Evolutionary conservation across 176 grass and related monocot genomes (phyloP), one percentile per base, ranked within the genome.

Genomic region (Puccinellia tenuiflora): DNA sequence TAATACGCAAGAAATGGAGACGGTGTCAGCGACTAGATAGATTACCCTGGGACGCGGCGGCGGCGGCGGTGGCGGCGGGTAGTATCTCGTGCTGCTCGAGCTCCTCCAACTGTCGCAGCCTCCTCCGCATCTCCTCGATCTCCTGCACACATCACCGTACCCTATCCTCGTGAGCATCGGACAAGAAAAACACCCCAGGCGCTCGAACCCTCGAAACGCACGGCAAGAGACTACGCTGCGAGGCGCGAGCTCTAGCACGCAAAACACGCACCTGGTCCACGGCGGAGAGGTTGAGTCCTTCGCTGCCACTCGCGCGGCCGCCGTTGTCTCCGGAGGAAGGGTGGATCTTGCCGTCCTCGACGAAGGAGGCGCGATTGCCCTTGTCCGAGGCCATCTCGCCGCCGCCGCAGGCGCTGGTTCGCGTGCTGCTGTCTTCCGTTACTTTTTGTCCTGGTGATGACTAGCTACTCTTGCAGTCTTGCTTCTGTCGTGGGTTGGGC

Each of bases 91-190:
- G 16, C 24, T 70, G 21, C n/a, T 70, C 38, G n/a, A 79, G 77
- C 43, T 86, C 63, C 85, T 81, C 56, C 68, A 86, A 24, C 78
- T 81, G 45, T 57, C 35, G 77, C 78, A 86, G 46, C 57, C 78
- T 79, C 57, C 33, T 86, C 78, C 56, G 68, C 68, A 81, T 86
- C 29, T 65, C 68, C 25, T 81, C 85, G 61, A 86, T 75, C 68
- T 86, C 68, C 78, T 86, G 78, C 85, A 55, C 4, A 73, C 40
- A 28, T 45, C 55, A 54, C 22, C 68, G 50, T 31, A 80, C 31
- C 77, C 85, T 81, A 64, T 64, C 77, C 33, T 20, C 45, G 39
- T 81, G 28, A 86, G 45, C 45, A 81, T 3, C 47, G 22, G 45
- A 53, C 20, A 18, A 45, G 45, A 14, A 31, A 0, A 80, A 73